Conservation (phyloP, 2,329 filamentous ascomycete genomes). For the Sphaceloma murrayae region DNA sequence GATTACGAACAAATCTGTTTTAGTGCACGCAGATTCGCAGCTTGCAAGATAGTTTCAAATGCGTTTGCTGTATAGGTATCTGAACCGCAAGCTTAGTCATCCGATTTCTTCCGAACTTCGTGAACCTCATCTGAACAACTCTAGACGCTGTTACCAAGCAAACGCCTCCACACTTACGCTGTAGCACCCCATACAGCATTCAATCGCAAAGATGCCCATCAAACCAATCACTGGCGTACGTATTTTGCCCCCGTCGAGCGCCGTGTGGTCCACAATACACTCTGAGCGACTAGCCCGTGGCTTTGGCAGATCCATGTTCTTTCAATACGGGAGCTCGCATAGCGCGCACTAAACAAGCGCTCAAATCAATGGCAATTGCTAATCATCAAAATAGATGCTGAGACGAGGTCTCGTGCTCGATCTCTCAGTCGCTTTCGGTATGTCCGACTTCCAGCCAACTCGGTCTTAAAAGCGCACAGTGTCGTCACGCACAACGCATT, state of each 20-base stretch:
- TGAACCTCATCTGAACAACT: slow-evolving; percentile 11
- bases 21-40: too few species aligned
- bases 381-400: slow-evolving; percentile 47
- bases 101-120: slow-evolving; percentile 8
- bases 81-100: slow-evolving; percentile 8
- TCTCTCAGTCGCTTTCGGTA: slow-evolving; percentile 56
- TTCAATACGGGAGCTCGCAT: too few species aligned
- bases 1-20: too few species aligned
- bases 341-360: too few species aligned
- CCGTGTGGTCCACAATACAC: not conserved
- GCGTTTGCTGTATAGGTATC: not conserved
- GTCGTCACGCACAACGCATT: too few species aligned
- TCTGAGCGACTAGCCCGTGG: slow-evolving; percentile 15
- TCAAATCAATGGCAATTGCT: not conserved
- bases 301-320: not conserved
- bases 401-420: slow-evolving; percentile 56
- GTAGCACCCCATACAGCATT: not conserved
- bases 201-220: slow-evolving; percentile 24
- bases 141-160: not conserved
- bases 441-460: slow-evolving; percentile 29
- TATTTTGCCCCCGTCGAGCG: slow-evolving; percentile 15
- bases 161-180: not conserved
- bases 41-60: too few species aligned
- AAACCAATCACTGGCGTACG: slow-evolving; percentile 45
- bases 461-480: too few species aligned